Evolutionary conservation across 345 rosid species (phyloP), one percentile per base, ranked within the genome.

Genomic region (Rhizophora apiculata): DNA sequence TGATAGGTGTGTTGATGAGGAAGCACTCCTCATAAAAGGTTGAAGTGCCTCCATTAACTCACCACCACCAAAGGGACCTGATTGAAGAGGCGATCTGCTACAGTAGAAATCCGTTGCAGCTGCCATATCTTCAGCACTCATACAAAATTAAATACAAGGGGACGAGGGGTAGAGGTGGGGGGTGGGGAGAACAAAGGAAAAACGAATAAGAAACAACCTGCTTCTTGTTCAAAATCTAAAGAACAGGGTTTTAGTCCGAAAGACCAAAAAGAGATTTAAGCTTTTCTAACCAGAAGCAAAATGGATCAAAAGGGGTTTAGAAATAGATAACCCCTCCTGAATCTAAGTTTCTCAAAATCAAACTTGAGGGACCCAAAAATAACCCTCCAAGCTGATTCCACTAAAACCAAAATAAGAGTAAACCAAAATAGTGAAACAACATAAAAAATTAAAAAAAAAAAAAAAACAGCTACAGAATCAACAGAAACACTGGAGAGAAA

Each of bases 31-130:
- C 76, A 77, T 77, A 77, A 77, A 77, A 77, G 80, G 80, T 63
- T 68, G 76, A 53, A 53, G 97, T 71, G 99, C 99, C 72, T 88
- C 97, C 99, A 95, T 91, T 21, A 95, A 74, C 73, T 95, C 99
- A 79, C 88, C 89, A 13, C 89, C 30, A 10, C 26, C 27, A 2
- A 72, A 84, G 11, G 76, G 70, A 55, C 84, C 85, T 60, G 85
- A 54, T 32, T 82, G 78, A 72, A 79, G 55, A 39, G 73, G 59
- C 2, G 60, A 56, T 58, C 72, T 71, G 84, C 84, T 80, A 69
- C 82, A 78, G 79, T 80, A 83, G 62, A 87, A 76, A 80, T 92
- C 86, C 90, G 85, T 80, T 51, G 78, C 61, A 83, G 87, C 83
- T 77, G 84, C 86, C 93, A 85, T 88, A 3, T 70, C 72, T 67